Conservation (phyloP, 169 alveolate genomes). For the Eimeria necatrix region DNA sequence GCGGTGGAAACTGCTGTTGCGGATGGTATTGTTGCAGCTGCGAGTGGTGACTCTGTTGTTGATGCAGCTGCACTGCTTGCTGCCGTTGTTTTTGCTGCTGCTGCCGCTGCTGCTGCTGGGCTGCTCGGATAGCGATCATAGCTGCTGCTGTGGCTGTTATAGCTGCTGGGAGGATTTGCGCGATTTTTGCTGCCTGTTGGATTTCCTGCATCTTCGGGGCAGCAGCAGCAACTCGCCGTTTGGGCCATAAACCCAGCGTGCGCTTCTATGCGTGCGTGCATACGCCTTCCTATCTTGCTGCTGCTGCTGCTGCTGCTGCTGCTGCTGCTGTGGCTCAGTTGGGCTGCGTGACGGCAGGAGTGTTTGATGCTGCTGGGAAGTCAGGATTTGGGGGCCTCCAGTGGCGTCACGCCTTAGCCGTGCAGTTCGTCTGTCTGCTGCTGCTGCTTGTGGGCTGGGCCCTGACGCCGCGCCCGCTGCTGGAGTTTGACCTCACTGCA, state of each 20-base stretch:
- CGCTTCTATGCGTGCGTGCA: neutral
- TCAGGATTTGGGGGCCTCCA: neutral
- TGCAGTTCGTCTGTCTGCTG: constrained; percentile 30
- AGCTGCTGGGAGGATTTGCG: too few relatives aligned
- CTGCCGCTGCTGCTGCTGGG: too few relatives aligned
- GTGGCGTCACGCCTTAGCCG: constrained; percentile 54
- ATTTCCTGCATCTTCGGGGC: too few relatives aligned
- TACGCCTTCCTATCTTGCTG: neutral
- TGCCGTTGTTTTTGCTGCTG: too few relatives aligned
- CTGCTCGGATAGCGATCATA: too few relatives aligned
- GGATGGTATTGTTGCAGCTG: too few relatives aligned
- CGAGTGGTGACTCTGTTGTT: too few relatives aligned
- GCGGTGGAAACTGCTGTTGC: too few relatives aligned
- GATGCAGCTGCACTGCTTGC: too few relatives aligned
- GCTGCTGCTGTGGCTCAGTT: constrained; percentile 36
- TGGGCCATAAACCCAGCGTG: neutral
- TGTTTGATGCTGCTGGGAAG: constrained; percentile 24
- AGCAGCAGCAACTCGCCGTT: too few relatives aligned
- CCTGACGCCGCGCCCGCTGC: constrained; percentile 23
- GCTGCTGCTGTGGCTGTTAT: too few relatives aligned
- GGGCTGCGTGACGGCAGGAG: constrained; percentile 69
- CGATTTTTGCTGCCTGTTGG: too few relatives aligned
- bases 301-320: neutral
- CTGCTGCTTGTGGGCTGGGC: constrained; percentile 10
- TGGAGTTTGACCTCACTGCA: neutral